These are phyloP conservation scores for Fusarium nelsonii DNA, from an alignment of 2,329 filamentous ascomycete species.

Conservation along the genomic window DNA sequence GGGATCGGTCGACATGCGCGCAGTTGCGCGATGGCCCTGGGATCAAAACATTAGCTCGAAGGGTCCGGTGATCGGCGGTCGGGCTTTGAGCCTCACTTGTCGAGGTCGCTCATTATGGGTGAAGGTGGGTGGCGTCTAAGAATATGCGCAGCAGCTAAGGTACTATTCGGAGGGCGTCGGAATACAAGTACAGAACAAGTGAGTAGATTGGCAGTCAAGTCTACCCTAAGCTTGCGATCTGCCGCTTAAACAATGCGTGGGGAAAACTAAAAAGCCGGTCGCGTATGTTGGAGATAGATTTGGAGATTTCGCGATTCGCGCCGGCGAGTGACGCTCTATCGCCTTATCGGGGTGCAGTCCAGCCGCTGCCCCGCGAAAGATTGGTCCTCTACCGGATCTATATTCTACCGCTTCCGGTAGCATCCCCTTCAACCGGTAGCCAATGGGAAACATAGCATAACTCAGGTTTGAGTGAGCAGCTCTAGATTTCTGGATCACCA, in stretches of 20 bases:
- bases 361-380: conserved; percentile 24
- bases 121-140: conserved; percentile 32
- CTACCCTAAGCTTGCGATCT: neutral
- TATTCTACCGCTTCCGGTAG: conserved; percentile 20
- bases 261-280: conserved; percentile 14
- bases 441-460: conserved; percentile 42
- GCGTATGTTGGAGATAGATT: conserved; percentile 27
- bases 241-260: neutral
- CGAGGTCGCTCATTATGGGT: conserved; percentile 86
- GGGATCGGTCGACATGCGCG: conserved; percentile 96
- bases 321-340: conserved; percentile 25
- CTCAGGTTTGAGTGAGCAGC: conserved; percentile 41
- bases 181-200: conserved; percentile 44
- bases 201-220: conserved; percentile 19
- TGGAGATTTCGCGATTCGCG: conserved; percentile 40
- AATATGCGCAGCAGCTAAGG: conserved; percentile 41
- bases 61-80: conserved; percentile 12
- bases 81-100: conserved; percentile 71
- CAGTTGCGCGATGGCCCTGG: conserved; percentile 92
- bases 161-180: conserved; percentile 18
- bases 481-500: conserved; percentile 42
- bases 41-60: conserved; percentile 25
- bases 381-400: conserved; percentile 28
- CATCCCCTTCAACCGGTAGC: conserved; percentile 30
- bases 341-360: conserved; percentile 12